Evolutionary conservation across 352 stramenopile genomes (phyloP).

Genomic region (Globisporangium uncinulatum): DNA sequence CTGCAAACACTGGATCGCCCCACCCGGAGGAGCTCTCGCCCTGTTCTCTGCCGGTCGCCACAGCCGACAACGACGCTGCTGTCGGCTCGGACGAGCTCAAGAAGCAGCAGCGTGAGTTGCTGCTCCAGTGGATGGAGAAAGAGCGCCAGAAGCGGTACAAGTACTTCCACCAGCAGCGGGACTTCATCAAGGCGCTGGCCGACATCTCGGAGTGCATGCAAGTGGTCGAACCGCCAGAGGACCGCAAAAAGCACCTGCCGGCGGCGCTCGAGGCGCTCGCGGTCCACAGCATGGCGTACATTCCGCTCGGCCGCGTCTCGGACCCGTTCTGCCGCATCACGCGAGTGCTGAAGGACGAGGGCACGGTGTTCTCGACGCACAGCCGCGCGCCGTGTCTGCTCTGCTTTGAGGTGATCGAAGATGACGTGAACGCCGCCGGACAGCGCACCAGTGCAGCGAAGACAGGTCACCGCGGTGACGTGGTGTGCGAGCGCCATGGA

Average conservation of each 20-base stretch:
- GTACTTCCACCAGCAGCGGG: constrained; percentile 74
- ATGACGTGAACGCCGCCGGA: constrained; percentile 55
- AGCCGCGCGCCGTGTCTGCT: constrained; percentile 65
- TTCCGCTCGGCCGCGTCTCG: constrained; percentile 63
- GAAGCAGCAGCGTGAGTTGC: constrained; percentile 37
- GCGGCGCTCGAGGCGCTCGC: constrained; percentile 30
- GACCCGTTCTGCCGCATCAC: constrained; percentile 67
- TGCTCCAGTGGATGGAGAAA: constrained; percentile 74
- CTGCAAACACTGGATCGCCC: constrained; percentile 6
- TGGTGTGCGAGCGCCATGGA: not conserved
- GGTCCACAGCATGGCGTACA: constrained; percentile 71
- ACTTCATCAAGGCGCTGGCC: constrained; percentile 62
- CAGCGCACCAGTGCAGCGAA: constrained; percentile 20
- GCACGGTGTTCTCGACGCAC: constrained; percentile 79
- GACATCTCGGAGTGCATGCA: constrained; percentile 78
- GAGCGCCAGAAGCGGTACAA: constrained; percentile 76
- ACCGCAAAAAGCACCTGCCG: constrained; percentile 62
- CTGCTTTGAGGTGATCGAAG: constrained; percentile 76
- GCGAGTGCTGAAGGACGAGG: constrained; percentile 61
- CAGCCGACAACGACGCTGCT: not conserved
- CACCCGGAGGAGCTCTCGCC: constrained; percentile 5
- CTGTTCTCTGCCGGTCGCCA: constrained; percentile 2
- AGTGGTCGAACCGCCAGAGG: constrained; percentile 44
- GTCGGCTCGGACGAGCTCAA: constrained; percentile 13
- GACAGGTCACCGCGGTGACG: not conserved